Evolutionary conservation across 371 early-diverging fungal species (phyloP), one percentile per base, ranked within the genome.

Genomic region (Mucor circinelloides): DNA sequence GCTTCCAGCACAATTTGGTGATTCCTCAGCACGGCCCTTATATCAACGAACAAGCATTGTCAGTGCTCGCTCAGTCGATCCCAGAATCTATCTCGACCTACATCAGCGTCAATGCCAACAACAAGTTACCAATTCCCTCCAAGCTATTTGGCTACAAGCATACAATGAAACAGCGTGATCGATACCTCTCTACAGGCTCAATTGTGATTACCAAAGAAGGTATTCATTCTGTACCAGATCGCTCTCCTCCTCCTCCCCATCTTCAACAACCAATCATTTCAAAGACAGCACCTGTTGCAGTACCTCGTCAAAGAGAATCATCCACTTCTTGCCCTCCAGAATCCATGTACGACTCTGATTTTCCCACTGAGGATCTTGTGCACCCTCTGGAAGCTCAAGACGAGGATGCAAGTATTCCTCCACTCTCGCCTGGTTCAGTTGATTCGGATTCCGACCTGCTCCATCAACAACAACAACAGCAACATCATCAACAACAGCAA

Each of bases 11-110:
- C 65, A 80, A 82, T 34, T 34, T 82, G 25, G 75, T 77, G 12
- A 80, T 82, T 52, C 80, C 78, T 15, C 78, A 76, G 10, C 83
- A 82, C 54, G 68, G 74, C 4, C 83, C 83, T 4, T 75, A 78
- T 32, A 68, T 79, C 25, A 77, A 80, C 27, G 78, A 79, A 30
- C 73, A 76, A 21, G 69, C 78, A 1, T 61, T 82, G 9, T 62
- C 68, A 10, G 56, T 78, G 23, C 38, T 82, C 21, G 80, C 80
- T 1, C 72, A 79, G 56, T 73, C 74, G 1, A 77, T 74, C 63
- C 80, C 83, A 21, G 78, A 74, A 62, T 66, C 78, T 6, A 79
- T 80, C 27, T 61, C 76, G 6, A 46, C 80, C 15, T 82, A 82
- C 75, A 34, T 83, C 15, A 73, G 73, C 40, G 73, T 82, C 4